Percentiles rank a stretch among this genome's conserved stretches.
These are phyloP conservation scores for Lactarius tabidus DNA, from an alignment of 768 basidiomycete species.

Conservation along the genomic window DNA sequence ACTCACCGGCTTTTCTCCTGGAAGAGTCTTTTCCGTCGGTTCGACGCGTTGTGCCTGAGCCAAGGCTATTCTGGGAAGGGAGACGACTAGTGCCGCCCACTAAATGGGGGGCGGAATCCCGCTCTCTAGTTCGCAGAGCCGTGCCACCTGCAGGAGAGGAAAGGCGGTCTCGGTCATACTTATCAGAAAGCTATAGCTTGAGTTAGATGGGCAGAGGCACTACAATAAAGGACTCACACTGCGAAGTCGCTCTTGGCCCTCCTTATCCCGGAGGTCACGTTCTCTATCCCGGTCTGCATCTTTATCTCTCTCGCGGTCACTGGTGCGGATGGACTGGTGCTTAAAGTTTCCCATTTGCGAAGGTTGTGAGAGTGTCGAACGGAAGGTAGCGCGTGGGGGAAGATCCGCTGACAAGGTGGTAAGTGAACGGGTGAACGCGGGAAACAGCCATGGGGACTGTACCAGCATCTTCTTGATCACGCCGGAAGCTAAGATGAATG, in stretches of 20 bases:
- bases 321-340: slow-evolving; percentile 73
- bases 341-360: slow-evolving; percentile 94
- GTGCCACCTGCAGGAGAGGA: slow-evolving; percentile 44
- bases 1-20: slow-evolving; percentile 70
- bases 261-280: slow-evolving; percentile 61
- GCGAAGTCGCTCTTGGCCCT: slow-evolving; percentile 73
- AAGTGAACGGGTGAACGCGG: slow-evolving; percentile 13
- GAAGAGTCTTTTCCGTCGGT: slow-evolving; percentile 54
- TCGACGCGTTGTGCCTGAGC: slow-evolving; percentile 44
- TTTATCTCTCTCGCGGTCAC: slow-evolving; percentile 46
- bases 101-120: slow-evolving; percentile 63
- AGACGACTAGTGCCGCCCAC: slow-evolving; percentile 41
- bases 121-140: slow-evolving; percentile 57
- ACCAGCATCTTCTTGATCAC: slow-evolving; percentile 76
- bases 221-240: slow-evolving; percentile 48
- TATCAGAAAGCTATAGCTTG: slow-evolving; percentile 69
- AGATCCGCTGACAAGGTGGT: slow-evolving; percentile 38
- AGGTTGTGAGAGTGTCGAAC: slow-evolving; percentile 69
- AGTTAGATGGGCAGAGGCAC: slow-evolving; percentile 9
- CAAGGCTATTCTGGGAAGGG: slow-evolving; percentile 31
- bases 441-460: slow-evolving; percentile 23
- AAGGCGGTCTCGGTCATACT: slow-evolving; percentile 79
- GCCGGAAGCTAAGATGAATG: slow-evolving; percentile 54
- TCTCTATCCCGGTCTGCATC: slow-evolving; percentile 46
- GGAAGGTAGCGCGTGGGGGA: slow-evolving; percentile 61